Evolutionary conservation across 176 grass and related monocot genomes (phyloP), one percentile per base, ranked within the genome.

Genomic region (Cenchrus americanus): DNA sequence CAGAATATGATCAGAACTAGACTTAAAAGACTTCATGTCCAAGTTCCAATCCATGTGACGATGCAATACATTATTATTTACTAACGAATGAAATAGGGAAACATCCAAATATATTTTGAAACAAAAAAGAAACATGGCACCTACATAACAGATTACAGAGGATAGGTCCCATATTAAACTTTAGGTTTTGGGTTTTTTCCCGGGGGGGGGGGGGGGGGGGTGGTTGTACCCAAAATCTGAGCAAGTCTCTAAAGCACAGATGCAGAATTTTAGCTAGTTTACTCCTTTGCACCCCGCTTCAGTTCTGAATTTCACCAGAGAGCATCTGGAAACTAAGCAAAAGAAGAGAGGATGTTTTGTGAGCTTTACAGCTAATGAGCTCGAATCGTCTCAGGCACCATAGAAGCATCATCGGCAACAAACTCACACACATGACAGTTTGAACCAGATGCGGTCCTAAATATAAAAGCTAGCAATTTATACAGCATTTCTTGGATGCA

Each of bases 401-500:
- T 42, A 70, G 78, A 77, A 62, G 52, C 77, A 85, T 76, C 77
- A 71, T 70, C 4, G 63, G 77, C 54, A 54, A 63, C n/a, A 17
- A 53, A 73, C 54, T 60, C 62, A 53, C 63, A 24, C 18, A 78
- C 14, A 78, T 19, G 22, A 43, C 73, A 54, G 71, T 55, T 83
- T 7, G n/a, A 74, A 61, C 69, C 12, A 22, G 44, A 49, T 13
- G 7, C 15, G 1, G n/a, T 49, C 73, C 83, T 60, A 81, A 21
- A 64, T 32, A 79, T 17, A 83, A 18, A 72, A 82, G 84, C 58
- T 67, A 86, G 48, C 74, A 75, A 65, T 78, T 83, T 83, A 73
- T 86, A 72, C 37, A 54, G 21, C 40, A 27, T 52, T 85, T 78
- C 79, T 86, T 82, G n/a, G 41, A 51, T 30, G 65, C 11, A 49